Evolutionary conservation across 345 rosid genomes (phyloP), one percentile per base, ranked within the genome.

Genomic region (Gossypium bickii): DNA sequence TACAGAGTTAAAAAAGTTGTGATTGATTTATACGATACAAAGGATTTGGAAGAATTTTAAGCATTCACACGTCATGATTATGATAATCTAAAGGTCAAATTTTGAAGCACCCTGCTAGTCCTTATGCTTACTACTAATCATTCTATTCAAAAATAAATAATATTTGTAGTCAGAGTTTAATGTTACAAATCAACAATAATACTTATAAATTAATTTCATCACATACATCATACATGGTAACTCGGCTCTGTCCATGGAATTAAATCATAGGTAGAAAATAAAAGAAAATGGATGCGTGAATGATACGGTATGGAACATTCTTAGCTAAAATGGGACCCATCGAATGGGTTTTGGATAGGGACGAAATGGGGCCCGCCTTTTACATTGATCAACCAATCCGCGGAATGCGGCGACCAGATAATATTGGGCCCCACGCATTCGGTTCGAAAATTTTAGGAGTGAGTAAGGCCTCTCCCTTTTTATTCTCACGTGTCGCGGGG

Each of bases 401-500:
- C 4, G 67, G 51, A 83, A 78, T 52, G 76, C 82, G 83, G 78
- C 82, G 58, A 73, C 73, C 72, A 18, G 80, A 80, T 49, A 65
- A 76, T 73, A 44, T 8, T 2, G 2, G 73, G 77, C 12, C 80
- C 80, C 78, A 78, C 65, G 0, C 34, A 4, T 13, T 34, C 1
- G 70, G 53, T 41, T 72, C 18, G 45, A 12, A 45, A 13, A 16
- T 69, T 25, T 48, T 10, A 17, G 2, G 59, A 10, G 9, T 18
- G 8, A n/a, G 59, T 45, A 1, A 45, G 59, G 12, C 7, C 13
- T 60, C 38, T 3, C 2, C 18, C 45, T 3, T 5, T 68, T 18
- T 9, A 4, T 56, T 18, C 20, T 69, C 75, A 77, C 73, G 78
- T 78, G 83, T 18, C 12, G 5, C 2, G 80, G 63, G 34, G 38